phyloP scores from a whole-genome alignment of 129 eudicot genomes.

The Artemisia argyi region DNA sequence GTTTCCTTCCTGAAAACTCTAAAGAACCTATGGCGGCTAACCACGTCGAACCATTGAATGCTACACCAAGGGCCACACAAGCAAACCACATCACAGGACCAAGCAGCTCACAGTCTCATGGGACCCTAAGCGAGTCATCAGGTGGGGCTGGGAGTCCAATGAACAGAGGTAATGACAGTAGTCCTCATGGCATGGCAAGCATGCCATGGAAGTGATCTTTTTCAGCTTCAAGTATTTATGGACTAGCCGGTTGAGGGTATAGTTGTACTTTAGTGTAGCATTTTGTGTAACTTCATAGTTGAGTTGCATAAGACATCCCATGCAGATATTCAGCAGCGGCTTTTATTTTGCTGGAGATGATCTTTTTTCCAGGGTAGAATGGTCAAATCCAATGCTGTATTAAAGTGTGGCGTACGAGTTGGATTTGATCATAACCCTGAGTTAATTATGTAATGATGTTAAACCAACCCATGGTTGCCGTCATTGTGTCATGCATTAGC shows the following conservation, averaged over 20 bases:
- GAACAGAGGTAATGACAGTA: slow-evolving; percentile 49
- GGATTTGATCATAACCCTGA: slow-evolving; percentile 29
- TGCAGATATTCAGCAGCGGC: slow-evolving; percentile 12
- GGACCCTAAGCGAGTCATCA: slow-evolving; percentile 79
- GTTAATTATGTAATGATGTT: slow-evolving; percentile 19
- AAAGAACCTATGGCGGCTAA: slow-evolving; percentile 47
- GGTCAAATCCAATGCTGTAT: slow-evolving; percentile 23
- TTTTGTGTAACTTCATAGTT: slow-evolving; percentile 29
- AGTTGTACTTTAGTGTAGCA: slow-evolving; percentile 38
- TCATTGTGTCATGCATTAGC: neutral
- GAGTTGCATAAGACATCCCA: slow-evolving; percentile 11
- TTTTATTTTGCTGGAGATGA: slow-evolving; percentile 9
- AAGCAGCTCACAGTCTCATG: slow-evolving; percentile 83
- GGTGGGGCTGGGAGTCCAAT: slow-evolving; percentile 79
- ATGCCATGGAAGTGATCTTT: slow-evolving; percentile 79
- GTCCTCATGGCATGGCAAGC: slow-evolving; percentile 62
- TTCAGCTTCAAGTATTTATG: slow-evolving; percentile 4
- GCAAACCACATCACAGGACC: slow-evolving; percentile 42
- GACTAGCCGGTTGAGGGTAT: slow-evolving; percentile 23
- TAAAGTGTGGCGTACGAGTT: slow-evolving; percentile 16
- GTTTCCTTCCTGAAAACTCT: slow-evolving; percentile 55
- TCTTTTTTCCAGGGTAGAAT: slow-evolving; percentile 13
- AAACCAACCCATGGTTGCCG: slow-evolving; percentile 16
- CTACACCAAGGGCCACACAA: slow-evolving; percentile 36
- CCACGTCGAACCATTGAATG: slow-evolving; percentile 48